Percentiles rank a stretch among this genome's conserved stretches.
These are phyloP conservation scores for Parasarocladium wereldwijsianum DNA, from an alignment of 2,329 filamentous ascomycete genomes.

Conservation along the genomic window DNA sequence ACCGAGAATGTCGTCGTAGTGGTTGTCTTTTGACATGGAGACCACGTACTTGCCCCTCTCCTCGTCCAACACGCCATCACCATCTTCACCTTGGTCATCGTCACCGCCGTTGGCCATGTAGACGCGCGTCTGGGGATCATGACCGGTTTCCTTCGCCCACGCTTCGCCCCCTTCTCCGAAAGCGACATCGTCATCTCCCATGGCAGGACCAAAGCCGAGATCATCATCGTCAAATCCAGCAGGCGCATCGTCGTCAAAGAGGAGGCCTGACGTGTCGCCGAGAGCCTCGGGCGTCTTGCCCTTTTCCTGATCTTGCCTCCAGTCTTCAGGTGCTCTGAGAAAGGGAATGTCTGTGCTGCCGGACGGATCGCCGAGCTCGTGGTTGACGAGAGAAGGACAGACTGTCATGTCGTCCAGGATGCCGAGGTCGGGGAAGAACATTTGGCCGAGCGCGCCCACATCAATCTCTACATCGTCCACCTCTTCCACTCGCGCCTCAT, in stretches of 20 bases:
- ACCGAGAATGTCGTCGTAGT: slow-evolving; percentile 88
- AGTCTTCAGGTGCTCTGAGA: slow-evolving; percentile 76
- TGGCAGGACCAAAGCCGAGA: slow-evolving; percentile 55
- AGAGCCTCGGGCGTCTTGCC: slow-evolving; percentile 37
- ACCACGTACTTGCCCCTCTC: slow-evolving; percentile 63
- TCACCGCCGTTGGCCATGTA: slow-evolving; percentile 51
- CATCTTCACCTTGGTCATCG: slow-evolving; percentile 20
- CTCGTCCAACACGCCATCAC: slow-evolving; percentile 19
- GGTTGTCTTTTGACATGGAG: slow-evolving; percentile 60
- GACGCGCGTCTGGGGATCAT: slow-evolving; percentile 74
- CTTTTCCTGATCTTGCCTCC: slow-evolving; percentile 57
- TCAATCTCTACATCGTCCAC: slow-evolving; percentile 62
- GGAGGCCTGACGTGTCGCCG: slow-evolving; percentile 62
- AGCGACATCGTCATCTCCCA: slow-evolving; percentile 56
- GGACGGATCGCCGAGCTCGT: slow-evolving; percentile 77
- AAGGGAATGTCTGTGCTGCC: slow-evolving; percentile 84
- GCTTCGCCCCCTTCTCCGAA: slow-evolving; percentile 95
- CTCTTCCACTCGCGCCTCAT: slow-evolving; percentile 18
- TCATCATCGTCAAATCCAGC: slow-evolving; percentile 62
- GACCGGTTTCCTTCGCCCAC: slow-evolving; percentile 81
- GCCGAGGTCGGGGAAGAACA: slow-evolving; percentile 74
- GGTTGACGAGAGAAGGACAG: slow-evolving; percentile 86
- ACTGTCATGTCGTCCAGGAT: slow-evolving; percentile 75
- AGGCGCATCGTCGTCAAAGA: slow-evolving; percentile 76
- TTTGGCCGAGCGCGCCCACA: slow-evolving; percentile 54